Percentiles rank a stretch among this genome's conserved stretches.
Evolutionary conservation across 495 filamentous ascomycete species (phyloP).

Genomic region (Penicillium crystallinum): DNA sequence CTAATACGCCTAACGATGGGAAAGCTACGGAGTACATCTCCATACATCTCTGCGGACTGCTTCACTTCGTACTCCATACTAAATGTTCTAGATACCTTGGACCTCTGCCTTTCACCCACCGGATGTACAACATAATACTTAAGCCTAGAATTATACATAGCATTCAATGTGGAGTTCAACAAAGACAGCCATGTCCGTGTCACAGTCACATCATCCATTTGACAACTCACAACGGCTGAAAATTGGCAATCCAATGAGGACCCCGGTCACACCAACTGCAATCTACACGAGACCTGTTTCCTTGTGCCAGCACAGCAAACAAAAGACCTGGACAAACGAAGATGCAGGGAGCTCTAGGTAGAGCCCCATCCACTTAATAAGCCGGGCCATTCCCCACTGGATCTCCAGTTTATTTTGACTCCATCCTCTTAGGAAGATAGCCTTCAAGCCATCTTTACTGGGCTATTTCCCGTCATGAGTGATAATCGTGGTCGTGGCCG

Average conservation of each 20-base stretch:
- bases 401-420: background rate
- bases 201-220: background rate
- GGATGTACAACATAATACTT: no score
- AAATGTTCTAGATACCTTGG: no score
- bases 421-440: background rate
- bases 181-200: no score
- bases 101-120: no score
- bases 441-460: background rate
- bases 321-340: background rate
- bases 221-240: background rate
- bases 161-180: no score
- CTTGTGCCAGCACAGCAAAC: background rate
- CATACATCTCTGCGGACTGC: no score
- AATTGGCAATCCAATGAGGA: background rate
- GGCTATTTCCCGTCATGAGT: background rate
- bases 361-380: background rate
- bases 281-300: background rate
- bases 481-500: constrained; percentile 1
- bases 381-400: background rate
- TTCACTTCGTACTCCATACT: no score
- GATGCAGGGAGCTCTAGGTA: no score
- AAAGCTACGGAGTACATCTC: no score
- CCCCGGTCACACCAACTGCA: background rate
- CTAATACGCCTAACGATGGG: no score
- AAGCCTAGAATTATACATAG: no score